A percentile compares a stretch with the other conserved stretches of the same genome.
phyloP scores from a whole-genome alignment of 2,329 filamentous ascomycete species.

The Tolypocladium endophyticum region DNA sequence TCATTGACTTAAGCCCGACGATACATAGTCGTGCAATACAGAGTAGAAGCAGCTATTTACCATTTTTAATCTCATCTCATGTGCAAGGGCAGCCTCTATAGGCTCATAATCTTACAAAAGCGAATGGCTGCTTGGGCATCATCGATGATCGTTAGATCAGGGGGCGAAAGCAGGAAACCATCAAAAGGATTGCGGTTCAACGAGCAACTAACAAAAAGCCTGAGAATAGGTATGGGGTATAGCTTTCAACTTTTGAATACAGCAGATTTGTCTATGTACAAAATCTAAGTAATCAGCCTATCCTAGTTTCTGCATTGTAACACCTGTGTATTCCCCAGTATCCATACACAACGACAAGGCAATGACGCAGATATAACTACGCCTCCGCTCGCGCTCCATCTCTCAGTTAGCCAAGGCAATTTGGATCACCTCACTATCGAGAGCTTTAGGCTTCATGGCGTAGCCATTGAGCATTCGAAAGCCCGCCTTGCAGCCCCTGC shows the following conservation, averaged over 20 bases:
- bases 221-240: no score
- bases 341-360: not conserved
- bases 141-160: no score
- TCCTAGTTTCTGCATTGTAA: no score
- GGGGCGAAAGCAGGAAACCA: no score
- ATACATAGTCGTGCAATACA: not conserved
- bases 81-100: not conserved
- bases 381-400: conserved; percentile 4
- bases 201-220: not conserved
- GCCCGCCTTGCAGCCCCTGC: conserved; percentile 44
- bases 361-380: conserved; percentile 12
- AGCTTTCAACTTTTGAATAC: not conserved
- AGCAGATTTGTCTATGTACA: not conserved
- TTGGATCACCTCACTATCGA: conserved; percentile 25
- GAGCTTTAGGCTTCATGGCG: conserved; percentile 46
- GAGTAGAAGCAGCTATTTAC: not conserved
- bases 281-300: not conserved
- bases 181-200: no score
- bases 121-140: no score
- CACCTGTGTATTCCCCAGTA: not conserved
- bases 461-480: conserved; percentile 54
- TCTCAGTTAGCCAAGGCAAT: conserved; percentile 19
- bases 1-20: not conserved
- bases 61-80: not conserved
- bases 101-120: not conserved